Base-by-base conservation (phyloP, 768 basidiomycete genomes). In the Pholiota microspora region DNA sequence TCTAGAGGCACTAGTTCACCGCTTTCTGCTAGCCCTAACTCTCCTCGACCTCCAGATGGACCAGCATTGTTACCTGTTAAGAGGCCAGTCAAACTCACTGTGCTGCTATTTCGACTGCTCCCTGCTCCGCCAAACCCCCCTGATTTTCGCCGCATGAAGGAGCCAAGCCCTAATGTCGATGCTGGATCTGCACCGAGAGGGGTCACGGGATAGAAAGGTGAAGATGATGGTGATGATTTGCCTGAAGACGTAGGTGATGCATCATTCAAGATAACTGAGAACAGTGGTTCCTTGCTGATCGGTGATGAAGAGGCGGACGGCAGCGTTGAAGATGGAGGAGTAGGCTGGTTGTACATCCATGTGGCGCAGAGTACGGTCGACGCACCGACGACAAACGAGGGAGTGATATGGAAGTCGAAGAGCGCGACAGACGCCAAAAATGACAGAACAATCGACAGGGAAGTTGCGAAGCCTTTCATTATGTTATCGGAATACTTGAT, bases 401-500 rank as follows among this genome's bases (percentile, higher is more conserved):
- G 76, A 2, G 94, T 89, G 71, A 98, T 88, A 47, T 80, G 80
- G 77, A 95, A 94, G 68, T 89, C 76, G 79, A 98, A 98, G 32
- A 98, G 83, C 18, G 84, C 84, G 49, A 97, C 88, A 4, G 91
- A 94, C 2, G 90, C 94, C 53, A 94, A 77, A 82, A 97, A 98
- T 23, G 94, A 94, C 57, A 98, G 84, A 65, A 98, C 86, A 69
- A 98, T 98, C 71, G 88, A 90, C 57, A 98, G 77, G 59, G 88
- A 91, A 3, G 96, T 98, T 9, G 96, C 96, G 65, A 98, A 98
- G 29, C 96, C 96, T 72, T 94, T 94, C 68, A 89, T 77, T 59
- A 89, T 90, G 70, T 94, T 95, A 69, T 92, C 92, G 45, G 90
- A 86, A 68, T 95, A 94, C 66, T 94, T 91, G 80, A 96, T 96